Evolutionary conservation across 805 yeast genomes (phyloP).

Genomic region (Kuraishia borneana): DNA sequence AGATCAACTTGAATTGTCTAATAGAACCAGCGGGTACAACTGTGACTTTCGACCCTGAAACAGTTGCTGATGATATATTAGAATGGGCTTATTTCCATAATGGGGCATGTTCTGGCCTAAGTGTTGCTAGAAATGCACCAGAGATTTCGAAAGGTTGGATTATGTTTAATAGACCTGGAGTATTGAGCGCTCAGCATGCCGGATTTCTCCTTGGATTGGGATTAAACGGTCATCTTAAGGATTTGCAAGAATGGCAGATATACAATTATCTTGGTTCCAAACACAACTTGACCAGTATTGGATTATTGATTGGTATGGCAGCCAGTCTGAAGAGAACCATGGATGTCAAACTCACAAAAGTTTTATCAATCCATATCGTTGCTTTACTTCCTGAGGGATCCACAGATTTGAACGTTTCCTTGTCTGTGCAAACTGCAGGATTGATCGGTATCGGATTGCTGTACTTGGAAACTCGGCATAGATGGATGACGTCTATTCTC

Average conservation of each 20-base stretch:
- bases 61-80: conserved; percentile 33
- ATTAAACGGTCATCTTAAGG: conserved; percentile 73
- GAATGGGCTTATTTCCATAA: conserved; percentile 89
- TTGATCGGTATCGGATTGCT: conserved; percentile 81
- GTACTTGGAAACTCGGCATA: conserved; percentile 66
- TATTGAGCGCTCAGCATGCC: conserved; percentile 73
- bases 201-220: conserved; percentile 93
- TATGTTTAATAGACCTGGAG: conserved; percentile 68
- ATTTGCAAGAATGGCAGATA: conserved; percentile 91
- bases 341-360: conserved; percentile 83
- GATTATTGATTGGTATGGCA: conserved; percentile 82
- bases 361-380: conserved; percentile 83
- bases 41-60: conserved; percentile 44
- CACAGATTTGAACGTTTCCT: conserved; percentile 73
- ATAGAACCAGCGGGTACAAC: conserved; percentile 56
- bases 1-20: conserved; percentile 54
- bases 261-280: conserved; percentile 89
- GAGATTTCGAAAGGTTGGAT: conserved; percentile 89
- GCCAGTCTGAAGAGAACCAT: conserved; percentile 76
- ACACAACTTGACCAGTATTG: conserved; percentile 74
- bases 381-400: conserved; percentile 89
- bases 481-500: conserved; percentile 76
- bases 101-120: conserved; percentile 82
- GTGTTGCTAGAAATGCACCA: conserved; percentile 47
- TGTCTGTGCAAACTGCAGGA: conserved; percentile 85